Evolutionary conservation across 2,329 filamentous ascomycete genomes (phyloP).

Genomic region (Clarireedia hainanense): DNA sequence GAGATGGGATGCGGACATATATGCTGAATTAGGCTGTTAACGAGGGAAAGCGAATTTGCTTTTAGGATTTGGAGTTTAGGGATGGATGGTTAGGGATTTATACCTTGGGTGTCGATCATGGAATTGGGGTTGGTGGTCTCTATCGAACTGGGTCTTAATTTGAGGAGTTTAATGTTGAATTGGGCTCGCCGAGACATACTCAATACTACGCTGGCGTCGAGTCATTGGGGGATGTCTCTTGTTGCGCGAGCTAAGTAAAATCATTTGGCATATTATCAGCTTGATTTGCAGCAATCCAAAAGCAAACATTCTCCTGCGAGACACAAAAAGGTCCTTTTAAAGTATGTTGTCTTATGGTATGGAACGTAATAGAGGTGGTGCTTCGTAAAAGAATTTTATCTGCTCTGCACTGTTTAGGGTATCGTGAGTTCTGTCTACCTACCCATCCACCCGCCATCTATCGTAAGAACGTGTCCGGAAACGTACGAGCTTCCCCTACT

Average conservation of each 20-base stretch:
- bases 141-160: not conserved
- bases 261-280: too few relatives aligned
- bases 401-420: not conserved
- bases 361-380: not conserved
- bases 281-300: too few relatives aligned
- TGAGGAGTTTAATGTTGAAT: not conserved
- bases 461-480: conserved; percentile 70
- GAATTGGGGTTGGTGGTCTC: not conserved
- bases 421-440: conserved; percentile 41
- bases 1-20: not conserved
- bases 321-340: too few relatives aligned
- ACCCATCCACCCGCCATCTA: conserved; percentile 93
- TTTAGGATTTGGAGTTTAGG: not conserved
- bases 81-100: not conserved
- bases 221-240: too few relatives aligned
- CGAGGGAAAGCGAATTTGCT: too few relatives aligned
- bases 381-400: not conserved
- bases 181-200: too few relatives aligned
- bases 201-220: not conserved
- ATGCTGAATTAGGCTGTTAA: not conserved
- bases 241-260: too few relatives aligned
- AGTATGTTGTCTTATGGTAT: too few relatives aligned
- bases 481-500: conserved; percentile 73
- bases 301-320: too few relatives aligned
- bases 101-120: not conserved